These are phyloP conservation scores for Aspergillus viridinutans DNA, from an alignment of 2,329 filamentous ascomycete genomes.

Conservation along the genomic window DNA sequence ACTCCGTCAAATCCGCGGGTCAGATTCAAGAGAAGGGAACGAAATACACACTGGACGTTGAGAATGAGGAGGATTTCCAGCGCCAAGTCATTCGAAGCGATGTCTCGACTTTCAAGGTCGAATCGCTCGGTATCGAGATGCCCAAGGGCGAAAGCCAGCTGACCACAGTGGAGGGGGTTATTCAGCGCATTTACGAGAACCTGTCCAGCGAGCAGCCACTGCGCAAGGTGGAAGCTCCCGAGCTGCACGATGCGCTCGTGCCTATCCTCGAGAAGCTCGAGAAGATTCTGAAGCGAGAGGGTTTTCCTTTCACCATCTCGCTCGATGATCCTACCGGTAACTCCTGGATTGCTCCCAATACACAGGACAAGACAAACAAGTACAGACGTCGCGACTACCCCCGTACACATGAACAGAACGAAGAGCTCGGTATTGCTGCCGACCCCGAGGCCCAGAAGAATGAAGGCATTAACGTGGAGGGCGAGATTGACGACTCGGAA, in stretches of 20 bases:
- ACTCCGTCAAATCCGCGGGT: constrained; percentile 88
- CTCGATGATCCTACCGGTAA: constrained; percentile 92
- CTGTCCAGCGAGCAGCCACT: constrained; percentile 77
- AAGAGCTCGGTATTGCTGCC: constrained; percentile 67
- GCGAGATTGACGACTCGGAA: constrained; percentile 64
- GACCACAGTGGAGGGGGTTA: constrained; percentile 86
- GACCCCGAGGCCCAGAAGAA: constrained; percentile 34
- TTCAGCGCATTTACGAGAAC: constrained; percentile 73
- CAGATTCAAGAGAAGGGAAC: constrained; percentile 85
- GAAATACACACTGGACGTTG: constrained; percentile 77
- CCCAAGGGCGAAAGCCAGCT: constrained; percentile 86
- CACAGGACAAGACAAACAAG: constrained; percentile 72
- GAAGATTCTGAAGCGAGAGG: constrained; percentile 71
- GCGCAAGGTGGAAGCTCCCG: constrained; percentile 71
- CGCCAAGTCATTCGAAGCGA: constrained; percentile 92
- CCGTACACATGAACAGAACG: constrained; percentile 81
- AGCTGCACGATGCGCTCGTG: constrained; percentile 72
- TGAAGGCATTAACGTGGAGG: constrained; percentile 40
- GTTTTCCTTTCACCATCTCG: constrained; percentile 82
- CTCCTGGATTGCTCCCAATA: constrained; percentile 89
- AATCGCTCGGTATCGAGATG: constrained; percentile 90
- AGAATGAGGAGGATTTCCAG: constrained; percentile 67
- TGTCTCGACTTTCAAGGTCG: constrained; percentile 76
- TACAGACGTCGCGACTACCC: constrained; percentile 82
- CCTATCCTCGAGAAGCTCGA: constrained; percentile 69